Evolutionary conservation across 805 yeast species (phyloP).

Genomic region (Candida palmyrensis): DNA sequence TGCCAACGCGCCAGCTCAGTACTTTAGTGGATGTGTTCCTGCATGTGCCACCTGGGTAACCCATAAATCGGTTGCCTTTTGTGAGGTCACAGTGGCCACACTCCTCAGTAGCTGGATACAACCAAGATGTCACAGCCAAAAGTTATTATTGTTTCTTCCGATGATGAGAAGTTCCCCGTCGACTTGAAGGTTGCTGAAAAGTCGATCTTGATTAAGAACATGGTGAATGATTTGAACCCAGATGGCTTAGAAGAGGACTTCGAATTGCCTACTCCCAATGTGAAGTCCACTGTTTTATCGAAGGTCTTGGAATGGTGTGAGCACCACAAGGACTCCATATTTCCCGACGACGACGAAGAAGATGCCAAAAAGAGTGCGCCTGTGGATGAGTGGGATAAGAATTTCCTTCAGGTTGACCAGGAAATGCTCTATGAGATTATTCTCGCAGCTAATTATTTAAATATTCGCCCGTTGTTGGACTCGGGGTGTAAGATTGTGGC

Average conservation of each 20-base stretch:
- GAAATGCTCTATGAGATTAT: conserved; percentile 81
- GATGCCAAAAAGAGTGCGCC: conserved; percentile 87
- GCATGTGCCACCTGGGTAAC: too few relatives aligned
- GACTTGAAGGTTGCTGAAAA: conserved; percentile 82
- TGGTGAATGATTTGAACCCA: conserved; percentile 66
- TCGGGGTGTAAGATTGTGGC: conserved; percentile 81
- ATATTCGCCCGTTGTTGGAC: conserved; percentile 68
- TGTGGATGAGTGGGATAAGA: conserved; percentile 93
- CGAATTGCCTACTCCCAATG: conserved; percentile 87
- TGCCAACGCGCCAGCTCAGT: too few relatives aligned
- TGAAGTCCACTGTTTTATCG: conserved; percentile 77
- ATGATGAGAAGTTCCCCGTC: conserved; percentile 73
- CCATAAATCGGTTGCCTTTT: too few relatives aligned
- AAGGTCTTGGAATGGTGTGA: conserved; percentile 97
- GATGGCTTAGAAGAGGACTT: conserved; percentile 64
- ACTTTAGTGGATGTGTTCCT: too few relatives aligned
- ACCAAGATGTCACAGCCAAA: conserved; percentile 29
- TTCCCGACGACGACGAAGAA: conserved; percentile 76
- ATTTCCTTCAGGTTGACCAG: conserved; percentile 89
- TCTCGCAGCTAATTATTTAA: conserved; percentile 74
- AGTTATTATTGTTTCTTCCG: conserved; percentile 66
- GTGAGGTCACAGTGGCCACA: too few relatives aligned
- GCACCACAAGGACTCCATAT: conserved; percentile 77
- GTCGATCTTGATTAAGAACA: conserved; percentile 77
- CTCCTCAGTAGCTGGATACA: too few relatives aligned